Conservation (phyloP, 2,329 filamentous ascomycete species). For the Colletotrichum destructivum region DNA sequence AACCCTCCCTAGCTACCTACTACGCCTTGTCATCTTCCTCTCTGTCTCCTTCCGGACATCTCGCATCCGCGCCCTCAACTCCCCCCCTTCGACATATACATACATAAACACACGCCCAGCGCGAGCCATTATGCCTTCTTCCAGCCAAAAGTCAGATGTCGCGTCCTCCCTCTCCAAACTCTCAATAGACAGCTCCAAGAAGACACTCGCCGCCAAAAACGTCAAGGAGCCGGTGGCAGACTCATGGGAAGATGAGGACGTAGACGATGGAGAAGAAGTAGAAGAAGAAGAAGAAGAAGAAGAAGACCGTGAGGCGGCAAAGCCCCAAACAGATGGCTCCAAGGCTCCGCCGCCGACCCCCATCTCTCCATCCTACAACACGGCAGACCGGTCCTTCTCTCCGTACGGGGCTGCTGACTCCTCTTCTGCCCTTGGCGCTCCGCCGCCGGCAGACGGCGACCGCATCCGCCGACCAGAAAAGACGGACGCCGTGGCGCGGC, state of each 20-base stretch:
- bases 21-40: constrained; percentile 7
- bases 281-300: constrained; percentile 44
- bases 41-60: neutral
- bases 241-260: constrained; percentile 70
- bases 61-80: neutral
- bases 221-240: constrained; percentile 54
- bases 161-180: constrained; percentile 52
- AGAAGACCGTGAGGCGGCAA: constrained; percentile 45
- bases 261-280: constrained; percentile 45
- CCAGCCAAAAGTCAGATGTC: constrained; percentile 47
- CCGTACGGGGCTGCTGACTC: constrained; percentile 44
- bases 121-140: constrained; percentile 32
- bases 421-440: constrained; percentile 33
- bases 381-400: constrained; percentile 43
- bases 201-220: constrained; percentile 34
- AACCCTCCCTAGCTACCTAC: constrained; percentile 19
- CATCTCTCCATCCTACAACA: constrained; percentile 66
- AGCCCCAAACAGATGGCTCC: constrained; percentile 48
- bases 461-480: constrained; percentile 79
- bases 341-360: constrained; percentile 78
- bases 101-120: neutral
- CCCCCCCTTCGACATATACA: neutral
- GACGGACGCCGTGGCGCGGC: constrained; percentile 89
- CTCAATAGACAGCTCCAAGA: constrained; percentile 47
- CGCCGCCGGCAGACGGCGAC: constrained; percentile 42